Evolutionary conservation across 164 flowering plant species (phyloP).

Genomic region (Nelumbo lutea): DNA sequence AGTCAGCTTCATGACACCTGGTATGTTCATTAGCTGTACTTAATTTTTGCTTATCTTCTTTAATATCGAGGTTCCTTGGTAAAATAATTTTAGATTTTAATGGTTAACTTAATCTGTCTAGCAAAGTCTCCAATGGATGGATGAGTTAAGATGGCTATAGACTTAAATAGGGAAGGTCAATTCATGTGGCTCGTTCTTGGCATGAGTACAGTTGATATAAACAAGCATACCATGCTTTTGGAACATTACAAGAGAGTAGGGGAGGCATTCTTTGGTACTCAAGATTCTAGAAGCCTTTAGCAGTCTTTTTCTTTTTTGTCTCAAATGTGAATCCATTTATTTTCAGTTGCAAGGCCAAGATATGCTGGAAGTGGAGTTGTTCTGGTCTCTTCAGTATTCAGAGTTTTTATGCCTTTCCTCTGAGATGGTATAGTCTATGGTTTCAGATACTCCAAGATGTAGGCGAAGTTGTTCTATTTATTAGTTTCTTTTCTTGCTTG

Average conservation of each 20-base stretch:
- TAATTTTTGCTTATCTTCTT: background rate
- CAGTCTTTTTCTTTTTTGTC: background rate
- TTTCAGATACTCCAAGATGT: background rate
- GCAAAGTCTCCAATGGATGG: background rate
- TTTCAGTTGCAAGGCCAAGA: background rate
- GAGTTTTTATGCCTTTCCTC: background rate
- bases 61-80: background rate
- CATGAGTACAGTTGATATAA: background rate
- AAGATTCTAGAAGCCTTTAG: background rate
- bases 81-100: background rate
- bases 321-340: background rate
- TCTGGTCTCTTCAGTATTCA: background rate
- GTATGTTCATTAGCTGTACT: background rate
- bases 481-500: background rate
- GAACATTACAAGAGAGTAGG: background rate
- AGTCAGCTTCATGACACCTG: slow-evolving; percentile 8
- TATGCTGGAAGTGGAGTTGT: background rate
- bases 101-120: background rate
- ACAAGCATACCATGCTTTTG: background rate
- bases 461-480: background rate
- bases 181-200: background rate
- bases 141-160: background rate
- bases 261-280: background rate
- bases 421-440: background rate
- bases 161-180: background rate